Conservation (phyloP, 2,329 filamentous ascomycete species). For the Lachnellula arida region DNA sequence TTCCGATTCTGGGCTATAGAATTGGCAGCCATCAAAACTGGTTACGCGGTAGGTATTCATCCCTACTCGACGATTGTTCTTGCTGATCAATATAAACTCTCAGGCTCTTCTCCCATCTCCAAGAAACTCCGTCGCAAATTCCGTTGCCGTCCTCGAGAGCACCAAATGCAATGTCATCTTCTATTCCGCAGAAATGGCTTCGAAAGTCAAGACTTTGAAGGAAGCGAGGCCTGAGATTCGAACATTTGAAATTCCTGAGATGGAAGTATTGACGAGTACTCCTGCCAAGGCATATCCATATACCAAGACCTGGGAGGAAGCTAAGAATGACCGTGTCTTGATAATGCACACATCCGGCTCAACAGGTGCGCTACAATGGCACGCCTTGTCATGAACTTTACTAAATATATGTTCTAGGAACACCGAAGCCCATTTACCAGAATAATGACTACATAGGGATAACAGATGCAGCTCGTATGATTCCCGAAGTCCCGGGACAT, state of each 20-base stretch:
- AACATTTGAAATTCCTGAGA: not conserved
- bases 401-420: conserved; percentile 9
- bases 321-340: conserved; percentile 34
- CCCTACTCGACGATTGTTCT: too few relatives aligned
- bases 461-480: too few relatives aligned
- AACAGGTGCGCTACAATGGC: conserved; percentile 32
- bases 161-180: not conserved
- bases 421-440: not conserved
- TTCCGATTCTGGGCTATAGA: too few relatives aligned
- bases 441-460: too few relatives aligned
- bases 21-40: too few relatives aligned
- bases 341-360: conserved; percentile 40
- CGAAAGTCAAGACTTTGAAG: not conserved
- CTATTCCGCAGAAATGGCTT: not conserved
- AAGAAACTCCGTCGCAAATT: not conserved
- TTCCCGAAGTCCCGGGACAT: not conserved
- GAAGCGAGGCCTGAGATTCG: too few relatives aligned
- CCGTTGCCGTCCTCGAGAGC: conserved; percentile 1
- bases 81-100: not conserved
- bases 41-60: too few relatives aligned
- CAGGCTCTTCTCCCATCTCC: conserved; percentile 7
- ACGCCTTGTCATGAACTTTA: conserved; percentile 37
- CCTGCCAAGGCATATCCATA: conserved; percentile 17
- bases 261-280: not conserved
- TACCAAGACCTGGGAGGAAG: conserved; percentile 32